Percentiles rank a stretch among this genome's conserved stretches.
Evolutionary conservation across 257 asterid genomes (phyloP).

Genomic region (Nicotiana tomentosiformis): DNA sequence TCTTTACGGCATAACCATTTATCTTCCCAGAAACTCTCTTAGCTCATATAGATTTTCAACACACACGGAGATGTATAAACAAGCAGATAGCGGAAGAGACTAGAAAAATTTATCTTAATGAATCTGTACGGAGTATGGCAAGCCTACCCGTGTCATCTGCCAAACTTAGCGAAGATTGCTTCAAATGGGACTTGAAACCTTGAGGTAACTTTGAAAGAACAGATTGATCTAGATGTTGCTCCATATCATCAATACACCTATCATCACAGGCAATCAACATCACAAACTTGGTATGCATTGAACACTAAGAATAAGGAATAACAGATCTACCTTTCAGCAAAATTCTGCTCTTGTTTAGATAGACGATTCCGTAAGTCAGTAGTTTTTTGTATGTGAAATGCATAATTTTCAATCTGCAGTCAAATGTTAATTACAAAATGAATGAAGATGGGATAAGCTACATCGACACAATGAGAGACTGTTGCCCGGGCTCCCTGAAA

Average conservation of each 20-base stretch:
- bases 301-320: not conserved
- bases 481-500: no score
- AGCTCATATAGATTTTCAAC: not conserved
- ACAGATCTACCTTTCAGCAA: slow-evolving; percentile 49
- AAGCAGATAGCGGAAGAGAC: not conserved
- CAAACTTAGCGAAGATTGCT: slow-evolving; percentile 85
- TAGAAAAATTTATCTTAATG: not conserved
- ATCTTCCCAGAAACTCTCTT: not conserved
- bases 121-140: not conserved
- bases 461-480: not conserved
- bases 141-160: slow-evolving; percentile 90
- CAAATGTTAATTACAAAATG: not conserved
- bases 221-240: slow-evolving; percentile 64
- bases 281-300: not conserved
- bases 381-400: slow-evolving; percentile 58
- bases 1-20: not conserved
- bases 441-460: slow-evolving; percentile 12
- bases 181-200: slow-evolving; percentile 65
- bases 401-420: slow-evolving; percentile 66
- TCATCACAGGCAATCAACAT: slow-evolving; percentile 4
- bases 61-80: not conserved
- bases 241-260: slow-evolving; percentile 61
- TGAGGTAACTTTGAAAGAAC: slow-evolving; percentile 73
- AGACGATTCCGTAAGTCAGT: slow-evolving; percentile 54
- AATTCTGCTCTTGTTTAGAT: slow-evolving; percentile 62